A percentile compares a stretch with the other conserved stretches of the same genome.
Evolutionary conservation across 768 basidiomycete species (phyloP).

Genomic region (Russula abietina): DNA sequence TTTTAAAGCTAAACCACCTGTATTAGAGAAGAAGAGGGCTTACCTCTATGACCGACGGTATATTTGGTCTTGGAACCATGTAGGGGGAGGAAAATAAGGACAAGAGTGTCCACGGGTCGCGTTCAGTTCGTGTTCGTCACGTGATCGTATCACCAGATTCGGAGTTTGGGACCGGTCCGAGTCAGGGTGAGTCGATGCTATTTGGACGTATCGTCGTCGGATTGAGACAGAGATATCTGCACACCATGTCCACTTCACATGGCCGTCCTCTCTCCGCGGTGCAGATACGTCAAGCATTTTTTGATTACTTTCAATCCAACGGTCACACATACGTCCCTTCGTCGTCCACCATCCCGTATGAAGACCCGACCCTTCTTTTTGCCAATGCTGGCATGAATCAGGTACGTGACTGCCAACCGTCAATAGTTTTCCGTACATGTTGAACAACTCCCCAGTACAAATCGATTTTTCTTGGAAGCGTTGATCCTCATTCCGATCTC

Average conservation of each 20-base stretch:
- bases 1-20: neutral
- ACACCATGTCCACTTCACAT: slow-evolving; percentile 11
- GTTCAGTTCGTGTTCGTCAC: slow-evolving; percentile 3
- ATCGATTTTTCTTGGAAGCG: slow-evolving; percentile 94
- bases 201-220: slow-evolving; percentile 7
- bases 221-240: slow-evolving; percentile 9
- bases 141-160: slow-evolving; percentile 16
- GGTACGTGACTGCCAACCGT: slow-evolving; percentile 36
- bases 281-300: slow-evolving; percentile 82
- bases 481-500: slow-evolving; percentile 90
- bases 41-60: slow-evolving; percentile 15
- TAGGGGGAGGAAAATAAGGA: neutral
- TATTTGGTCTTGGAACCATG: slow-evolving; percentile 23
- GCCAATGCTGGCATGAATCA: slow-evolving; percentile 99
- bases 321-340: slow-evolving; percentile 87
- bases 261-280: slow-evolving; percentile 36
- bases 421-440: neutral
- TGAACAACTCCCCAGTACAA: slow-evolving; percentile 65
- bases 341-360: slow-evolving; percentile 91
- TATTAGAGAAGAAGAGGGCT: neutral
- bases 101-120: neutral
- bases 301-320: slow-evolving; percentile 76
- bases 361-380: slow-evolving; percentile 95
- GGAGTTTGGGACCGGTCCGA: neutral
- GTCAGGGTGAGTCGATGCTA: slow-evolving; percentile 2